phyloP scores from a whole-genome alignment of 1,139 yeast genomes.

The Wickerhamiella infanticola region DNA sequence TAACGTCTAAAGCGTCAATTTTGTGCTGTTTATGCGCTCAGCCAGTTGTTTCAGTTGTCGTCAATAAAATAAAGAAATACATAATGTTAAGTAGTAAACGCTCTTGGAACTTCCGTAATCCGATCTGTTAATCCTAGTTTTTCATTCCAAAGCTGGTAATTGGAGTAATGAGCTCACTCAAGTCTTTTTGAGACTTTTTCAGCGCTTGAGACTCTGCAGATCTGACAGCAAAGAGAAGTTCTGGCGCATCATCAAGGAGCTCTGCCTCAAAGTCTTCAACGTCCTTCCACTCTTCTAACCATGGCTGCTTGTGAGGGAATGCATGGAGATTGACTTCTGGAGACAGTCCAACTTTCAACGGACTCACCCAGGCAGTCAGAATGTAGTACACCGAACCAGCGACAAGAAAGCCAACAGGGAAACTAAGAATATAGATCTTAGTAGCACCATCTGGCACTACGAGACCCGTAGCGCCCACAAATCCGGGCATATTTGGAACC shows the following conservation, averaged over 20 bases:
- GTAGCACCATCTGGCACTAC: slow-evolving; percentile 69
- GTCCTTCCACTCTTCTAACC: slow-evolving; percentile 12
- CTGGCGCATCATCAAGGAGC: background rate
- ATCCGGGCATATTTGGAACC: slow-evolving; percentile 73
- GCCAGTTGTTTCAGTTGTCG: too few species aligned
- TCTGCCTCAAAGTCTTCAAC: slow-evolving; percentile 12
- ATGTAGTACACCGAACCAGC: slow-evolving; percentile 41
- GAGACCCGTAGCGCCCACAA: slow-evolving; percentile 64
- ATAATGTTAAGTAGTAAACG: too few species aligned
- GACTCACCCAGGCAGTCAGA: slow-evolving; percentile 15
- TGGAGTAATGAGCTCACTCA: background rate
- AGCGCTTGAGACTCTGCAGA: background rate
- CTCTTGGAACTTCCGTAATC: too few species aligned
- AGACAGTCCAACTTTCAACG: slow-evolving; percentile 1
- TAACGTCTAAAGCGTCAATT: too few species aligned
- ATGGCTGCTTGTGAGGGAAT: slow-evolving; percentile 8
- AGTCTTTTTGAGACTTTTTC: background rate
- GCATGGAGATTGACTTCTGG: slow-evolving; percentile 11
- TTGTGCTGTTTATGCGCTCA: too few species aligned
- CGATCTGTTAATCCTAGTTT: slow-evolving; percentile 33
- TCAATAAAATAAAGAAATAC: too few species aligned
- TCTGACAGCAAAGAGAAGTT: too few species aligned
- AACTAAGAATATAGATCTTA: slow-evolving; percentile 53
- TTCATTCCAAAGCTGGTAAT: background rate
- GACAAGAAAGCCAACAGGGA: slow-evolving; percentile 55